phyloP scores from a whole-genome alignment of 805 yeast genomes.

The Candida chilensis region DNA sequence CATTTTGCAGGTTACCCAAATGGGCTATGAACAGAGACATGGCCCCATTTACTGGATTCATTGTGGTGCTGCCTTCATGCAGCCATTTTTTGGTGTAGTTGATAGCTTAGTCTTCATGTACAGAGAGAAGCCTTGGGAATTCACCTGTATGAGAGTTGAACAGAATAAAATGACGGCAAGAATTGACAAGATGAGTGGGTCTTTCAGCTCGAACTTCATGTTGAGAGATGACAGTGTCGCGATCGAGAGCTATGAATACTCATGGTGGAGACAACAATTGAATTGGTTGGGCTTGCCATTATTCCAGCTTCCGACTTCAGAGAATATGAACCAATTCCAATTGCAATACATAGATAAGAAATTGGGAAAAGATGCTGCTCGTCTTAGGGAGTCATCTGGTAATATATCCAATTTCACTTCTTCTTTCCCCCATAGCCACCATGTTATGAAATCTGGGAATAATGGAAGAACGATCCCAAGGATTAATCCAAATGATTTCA shows the following conservation, averaged over 20 bases:
- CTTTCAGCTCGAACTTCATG: background rate
- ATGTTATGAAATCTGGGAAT: no score
- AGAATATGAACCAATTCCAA: constrained; percentile 14
- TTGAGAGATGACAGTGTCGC: constrained; percentile 8
- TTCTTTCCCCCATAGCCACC: no score
- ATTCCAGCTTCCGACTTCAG: constrained; percentile 31
- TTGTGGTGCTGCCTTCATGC: constrained; percentile 64
- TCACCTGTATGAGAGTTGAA: constrained; percentile 28
- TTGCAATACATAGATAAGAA: constrained; percentile 7
- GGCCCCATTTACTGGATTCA: constrained; percentile 57
- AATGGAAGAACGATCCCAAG: no score
- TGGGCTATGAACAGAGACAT: constrained; percentile 32
- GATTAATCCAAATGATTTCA: no score
- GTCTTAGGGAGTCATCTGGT: no score
- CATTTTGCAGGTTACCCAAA: constrained; percentile 50
- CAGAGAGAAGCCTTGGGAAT: constrained; percentile 75
- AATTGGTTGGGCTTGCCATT: constrained; percentile 30
- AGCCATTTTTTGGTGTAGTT: constrained; percentile 72
- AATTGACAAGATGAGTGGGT: constrained; percentile 11
- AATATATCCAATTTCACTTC: no score
- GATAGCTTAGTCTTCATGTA: constrained; percentile 69
- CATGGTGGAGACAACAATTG: constrained; percentile 28
- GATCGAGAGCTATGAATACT: constrained; percentile 17
- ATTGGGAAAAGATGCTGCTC: constrained; percentile 1
- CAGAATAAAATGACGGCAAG: constrained; percentile 19